phyloP scores from a whole-genome alignment of 2,329 filamentous ascomycete species.

The Ophiostoma piceae region DNA sequence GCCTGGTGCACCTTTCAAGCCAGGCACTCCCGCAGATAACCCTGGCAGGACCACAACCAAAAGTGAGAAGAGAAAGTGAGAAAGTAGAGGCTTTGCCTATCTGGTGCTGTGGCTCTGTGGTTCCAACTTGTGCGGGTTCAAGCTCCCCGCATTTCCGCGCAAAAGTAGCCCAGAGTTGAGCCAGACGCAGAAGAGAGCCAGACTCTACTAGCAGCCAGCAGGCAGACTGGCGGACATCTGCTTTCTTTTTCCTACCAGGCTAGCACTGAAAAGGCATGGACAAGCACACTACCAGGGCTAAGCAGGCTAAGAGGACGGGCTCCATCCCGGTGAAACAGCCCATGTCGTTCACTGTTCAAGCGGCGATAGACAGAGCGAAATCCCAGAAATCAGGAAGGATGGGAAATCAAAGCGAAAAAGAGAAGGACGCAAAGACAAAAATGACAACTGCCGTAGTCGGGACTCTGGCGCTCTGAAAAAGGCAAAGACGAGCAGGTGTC shows the following conservation, averaged over 20 bases:
- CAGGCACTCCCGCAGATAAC: neutral
- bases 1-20: neutral
- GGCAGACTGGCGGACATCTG: neutral
- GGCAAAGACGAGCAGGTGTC: neutral
- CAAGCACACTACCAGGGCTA: slow-evolving; percentile 9
- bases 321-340: slow-evolving; percentile 25
- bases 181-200: neutral
- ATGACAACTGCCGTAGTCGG: slow-evolving; percentile 12
- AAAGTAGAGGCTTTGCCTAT: neutral
- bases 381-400: neutral
- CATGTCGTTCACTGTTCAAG: neutral
- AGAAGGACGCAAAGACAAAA: neutral
- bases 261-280: neutral
- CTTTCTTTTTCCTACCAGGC: neutral
- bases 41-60: neutral
- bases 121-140: neutral
- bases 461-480: neutral
- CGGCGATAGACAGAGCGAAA: neutral
- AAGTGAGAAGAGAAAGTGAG: neutral
- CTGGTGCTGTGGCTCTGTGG: neutral
- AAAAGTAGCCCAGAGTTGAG: neutral
- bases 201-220: no score
- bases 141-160: slow-evolving; percentile 24
- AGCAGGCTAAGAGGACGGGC: slow-evolving; percentile 15
- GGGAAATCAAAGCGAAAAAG: neutral